These are phyloP conservation scores for Arthrobotrys entomopaga DNA, from an alignment of 2,329 filamentous ascomycete genomes.

Conservation along the genomic window DNA sequence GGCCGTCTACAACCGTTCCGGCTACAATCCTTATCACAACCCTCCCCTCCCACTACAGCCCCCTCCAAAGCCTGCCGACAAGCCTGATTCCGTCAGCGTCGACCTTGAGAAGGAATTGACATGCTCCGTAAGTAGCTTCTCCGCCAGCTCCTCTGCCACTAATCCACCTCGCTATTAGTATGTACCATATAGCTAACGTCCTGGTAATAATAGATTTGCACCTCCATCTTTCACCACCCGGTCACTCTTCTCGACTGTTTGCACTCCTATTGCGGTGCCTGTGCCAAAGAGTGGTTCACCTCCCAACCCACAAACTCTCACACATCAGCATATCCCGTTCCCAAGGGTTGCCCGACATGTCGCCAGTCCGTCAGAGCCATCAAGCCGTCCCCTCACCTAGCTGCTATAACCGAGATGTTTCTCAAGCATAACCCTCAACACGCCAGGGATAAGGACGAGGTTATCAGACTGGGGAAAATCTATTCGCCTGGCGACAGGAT, in stretches of 20 bases:
- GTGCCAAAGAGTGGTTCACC: constrained; percentile 93
- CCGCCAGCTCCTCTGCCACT: background rate
- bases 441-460: constrained; percentile 76
- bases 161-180: too few species aligned
- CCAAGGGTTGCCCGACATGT: constrained; percentile 92
- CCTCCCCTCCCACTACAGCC: constrained; percentile 21
- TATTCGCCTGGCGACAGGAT: constrained; percentile 87
- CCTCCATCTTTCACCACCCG: constrained; percentile 90
- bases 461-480: constrained; percentile 76
- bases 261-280: constrained; percentile 95
- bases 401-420: constrained; percentile 88
- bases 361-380: constrained; percentile 86
- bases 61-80: constrained; percentile 36
- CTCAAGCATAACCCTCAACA: constrained; percentile 81
- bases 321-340: constrained; percentile 60
- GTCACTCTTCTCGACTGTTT: constrained; percentile 91
- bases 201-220: constrained; percentile 78
- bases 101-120: constrained; percentile 91
- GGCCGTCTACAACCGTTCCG: constrained; percentile 24
- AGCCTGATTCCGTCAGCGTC: constrained; percentile 34
- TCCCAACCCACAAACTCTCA: constrained; percentile 68
- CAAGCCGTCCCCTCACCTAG: constrained; percentile 88
- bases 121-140: constrained; percentile 78
- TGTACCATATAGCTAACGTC: constrained; percentile 23
- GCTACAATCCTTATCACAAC: constrained; percentile 1